phyloP scores from a whole-genome alignment of 352 stramenopile genomes.

The Phytophthora quininea region DNA sequence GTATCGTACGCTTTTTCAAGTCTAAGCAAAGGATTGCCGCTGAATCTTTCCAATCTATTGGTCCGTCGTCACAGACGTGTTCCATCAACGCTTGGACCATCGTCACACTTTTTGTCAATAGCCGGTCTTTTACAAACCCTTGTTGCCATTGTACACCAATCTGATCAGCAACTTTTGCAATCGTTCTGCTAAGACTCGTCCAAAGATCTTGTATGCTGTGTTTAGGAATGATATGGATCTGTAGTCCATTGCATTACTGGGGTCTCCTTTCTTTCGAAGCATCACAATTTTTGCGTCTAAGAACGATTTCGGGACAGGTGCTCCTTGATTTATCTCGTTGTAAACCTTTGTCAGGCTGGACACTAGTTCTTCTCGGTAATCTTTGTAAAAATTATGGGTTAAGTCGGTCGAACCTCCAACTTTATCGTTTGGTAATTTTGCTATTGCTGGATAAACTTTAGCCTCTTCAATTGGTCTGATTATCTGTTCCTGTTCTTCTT shows the following conservation, averaged over 20 bases:
- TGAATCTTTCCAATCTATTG: not conserved
- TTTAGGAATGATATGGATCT: not conserved
- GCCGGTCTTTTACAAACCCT: not conserved
- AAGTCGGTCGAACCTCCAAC: not conserved
- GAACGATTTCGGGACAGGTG: not conserved
- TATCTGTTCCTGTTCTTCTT: not conserved
- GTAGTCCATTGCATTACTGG: too few relatives aligned
- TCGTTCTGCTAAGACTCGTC: not conserved
- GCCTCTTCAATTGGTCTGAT: not conserved
- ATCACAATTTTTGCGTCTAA: not conserved
- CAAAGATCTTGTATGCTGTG: conserved; percentile 3
- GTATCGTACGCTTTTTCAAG: conserved; percentile 7
- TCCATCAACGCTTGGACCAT: not conserved
- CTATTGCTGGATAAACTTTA: not conserved
- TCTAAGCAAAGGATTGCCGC: conserved; percentile 1
- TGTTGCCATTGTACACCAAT: not conserved
- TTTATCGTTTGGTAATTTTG: conserved; percentile 2
- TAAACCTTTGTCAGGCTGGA: not conserved
- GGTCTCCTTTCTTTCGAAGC: conserved; percentile 6
- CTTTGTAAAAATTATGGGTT: conserved; percentile 16
- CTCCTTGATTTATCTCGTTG: not conserved
- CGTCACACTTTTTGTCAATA: not conserved
- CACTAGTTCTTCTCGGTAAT: conserved; percentile 9
- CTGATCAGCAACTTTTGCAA: not conserved
- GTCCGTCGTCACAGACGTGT: not conserved